A percentile compares a stretch with the other conserved stretches of the same genome.
Evolutionary conservation across 352 stramenopile species (phyloP).

Genomic region (Pythium monospermum): DNA sequence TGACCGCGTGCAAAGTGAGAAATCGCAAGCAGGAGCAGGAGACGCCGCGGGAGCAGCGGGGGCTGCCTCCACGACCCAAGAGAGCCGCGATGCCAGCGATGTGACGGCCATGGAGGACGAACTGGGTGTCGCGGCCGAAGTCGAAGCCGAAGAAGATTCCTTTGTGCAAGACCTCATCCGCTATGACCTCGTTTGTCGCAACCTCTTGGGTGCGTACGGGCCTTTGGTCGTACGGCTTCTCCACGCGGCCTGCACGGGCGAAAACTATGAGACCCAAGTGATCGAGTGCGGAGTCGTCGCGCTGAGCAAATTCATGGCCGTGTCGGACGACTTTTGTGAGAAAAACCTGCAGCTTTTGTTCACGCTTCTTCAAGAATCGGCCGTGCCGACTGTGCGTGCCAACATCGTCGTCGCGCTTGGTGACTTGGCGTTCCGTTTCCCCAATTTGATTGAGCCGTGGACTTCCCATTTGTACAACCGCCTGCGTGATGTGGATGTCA

Average conservation of each 20-base stretch:
- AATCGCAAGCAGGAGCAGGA: conserved; percentile 18
- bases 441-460: conserved; percentile 98
- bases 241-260: conserved; percentile 62
- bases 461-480: conserved; percentile 94
- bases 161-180: conserved; percentile 90
- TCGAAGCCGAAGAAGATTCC: conserved; percentile 87
- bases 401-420: conserved; percentile 97
- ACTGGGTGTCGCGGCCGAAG: conserved; percentile 87
- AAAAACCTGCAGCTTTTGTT: conserved; percentile 94
- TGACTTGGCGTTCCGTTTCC: conserved; percentile 97
- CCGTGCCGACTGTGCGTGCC: conserved; percentile 74
- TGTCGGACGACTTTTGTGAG: conserved; percentile 95
- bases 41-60: too few species aligned
- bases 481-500: conserved; percentile 86
- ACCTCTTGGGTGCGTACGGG: conserved; percentile 90
- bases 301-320: conserved; percentile 97
- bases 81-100: conserved; percentile 32
- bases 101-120: conserved; percentile 91
- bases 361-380: conserved; percentile 84
- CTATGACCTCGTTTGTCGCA: conserved; percentile 90
- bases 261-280: conserved; percentile 66
- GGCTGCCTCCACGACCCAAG: too few species aligned
- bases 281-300: conserved; percentile 91
- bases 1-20: conserved; percentile 55
- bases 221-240: conserved; percentile 89